These are phyloP conservation scores for Penicillium salamii DNA, from an alignment of 495 filamentous ascomycete species.

Conservation along the genomic window DNA sequence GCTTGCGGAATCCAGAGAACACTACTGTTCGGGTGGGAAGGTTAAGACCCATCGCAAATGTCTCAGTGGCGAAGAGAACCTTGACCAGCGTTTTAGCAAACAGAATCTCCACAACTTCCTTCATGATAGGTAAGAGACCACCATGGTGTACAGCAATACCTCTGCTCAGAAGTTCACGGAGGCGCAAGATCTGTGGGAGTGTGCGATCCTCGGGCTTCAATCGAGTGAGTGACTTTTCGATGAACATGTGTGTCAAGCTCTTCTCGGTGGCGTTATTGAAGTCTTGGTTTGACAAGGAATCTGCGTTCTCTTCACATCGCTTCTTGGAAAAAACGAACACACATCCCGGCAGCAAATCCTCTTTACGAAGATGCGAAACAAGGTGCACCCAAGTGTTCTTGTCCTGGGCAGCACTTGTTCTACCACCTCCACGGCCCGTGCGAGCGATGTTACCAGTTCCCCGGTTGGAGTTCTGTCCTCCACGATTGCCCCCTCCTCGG, in stretches of 20 bases:
- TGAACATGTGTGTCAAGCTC: conserved; percentile 94
- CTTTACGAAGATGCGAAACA: conserved; percentile 84
- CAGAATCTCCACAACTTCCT: conserved; percentile 95
- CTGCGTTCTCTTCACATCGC: conserved; percentile 93
- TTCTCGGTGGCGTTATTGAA: conserved; percentile 90
- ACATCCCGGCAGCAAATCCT: conserved; percentile 82
- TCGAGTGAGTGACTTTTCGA: conserved; percentile 91
- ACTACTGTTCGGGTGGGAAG: conserved; percentile 94
- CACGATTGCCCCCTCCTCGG: conserved; percentile 44
- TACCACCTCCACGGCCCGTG: conserved; percentile 76
- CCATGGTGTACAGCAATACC: conserved; percentile 97
- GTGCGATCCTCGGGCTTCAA: conserved; percentile 86
- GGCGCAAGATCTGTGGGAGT: conserved; percentile 83
- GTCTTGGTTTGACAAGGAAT: conserved; percentile 90
- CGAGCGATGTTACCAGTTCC: conserved; percentile 85
- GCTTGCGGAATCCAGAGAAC: conserved; percentile 95
- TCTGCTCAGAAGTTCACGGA: conserved; percentile 80
- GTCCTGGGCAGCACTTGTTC: conserved; percentile 86
- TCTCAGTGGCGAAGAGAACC: conserved; percentile 95
- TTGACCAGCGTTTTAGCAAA: conserved; percentile 95
- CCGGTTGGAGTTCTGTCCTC: conserved; percentile 51
- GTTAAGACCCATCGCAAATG: conserved; percentile 97
- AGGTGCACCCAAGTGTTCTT: conserved; percentile 96
- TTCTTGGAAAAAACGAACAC: conserved; percentile 99
- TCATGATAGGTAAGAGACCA: conserved; percentile 91